Conservation (phyloP, 2,329 filamentous ascomycete species). For the Allantophomopsis lycopodina region DNA sequence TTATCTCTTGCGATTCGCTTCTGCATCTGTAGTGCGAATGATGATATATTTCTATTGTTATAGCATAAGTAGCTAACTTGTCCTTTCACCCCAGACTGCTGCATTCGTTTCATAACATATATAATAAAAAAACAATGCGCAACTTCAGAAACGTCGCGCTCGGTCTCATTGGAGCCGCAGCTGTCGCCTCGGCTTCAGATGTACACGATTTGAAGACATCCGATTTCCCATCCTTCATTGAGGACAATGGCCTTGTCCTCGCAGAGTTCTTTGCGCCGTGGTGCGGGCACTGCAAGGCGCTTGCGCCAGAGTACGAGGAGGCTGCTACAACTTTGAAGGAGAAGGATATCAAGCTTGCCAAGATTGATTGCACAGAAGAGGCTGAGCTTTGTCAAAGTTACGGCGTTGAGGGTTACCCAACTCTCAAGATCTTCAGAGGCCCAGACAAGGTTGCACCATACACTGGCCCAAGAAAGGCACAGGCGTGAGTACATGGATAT, state of each 20-base stretch:
- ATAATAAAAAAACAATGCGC: too few species aligned
- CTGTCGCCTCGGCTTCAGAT: slow-evolving; percentile 58
- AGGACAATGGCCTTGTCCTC: slow-evolving; percentile 75
- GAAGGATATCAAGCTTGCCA: slow-evolving; percentile 74
- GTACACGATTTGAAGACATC: slow-evolving; percentile 76
- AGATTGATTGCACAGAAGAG: slow-evolving; percentile 94
- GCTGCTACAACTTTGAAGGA: slow-evolving; percentile 75
- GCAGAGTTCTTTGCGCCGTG: slow-evolving; percentile 80
- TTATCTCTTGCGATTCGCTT: too few species aligned
- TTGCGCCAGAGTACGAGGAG: slow-evolving; percentile 84
- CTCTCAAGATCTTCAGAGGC: slow-evolving; percentile 97
- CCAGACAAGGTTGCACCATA: slow-evolving; percentile 71
- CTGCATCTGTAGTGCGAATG: too few species aligned
- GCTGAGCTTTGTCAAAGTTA: slow-evolving; percentile 78
- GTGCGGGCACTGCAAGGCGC: slow-evolving; percentile 89
- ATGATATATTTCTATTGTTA: too few species aligned
- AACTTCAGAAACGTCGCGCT: slow-evolving; percentile 17
- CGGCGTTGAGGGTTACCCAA: slow-evolving; percentile 95
- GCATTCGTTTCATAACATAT: too few species aligned
- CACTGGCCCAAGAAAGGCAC: slow-evolving; percentile 78
- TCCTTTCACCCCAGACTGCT: too few species aligned
- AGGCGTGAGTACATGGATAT: slow-evolving; percentile 35
- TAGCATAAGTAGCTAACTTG: too few species aligned
- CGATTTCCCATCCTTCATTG: slow-evolving; percentile 77
- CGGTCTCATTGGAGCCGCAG: slow-evolving; percentile 22